phyloP scores from a whole-genome alignment of 2,329 filamentous ascomycete species.

The Sordariomycetes sp. region DNA sequence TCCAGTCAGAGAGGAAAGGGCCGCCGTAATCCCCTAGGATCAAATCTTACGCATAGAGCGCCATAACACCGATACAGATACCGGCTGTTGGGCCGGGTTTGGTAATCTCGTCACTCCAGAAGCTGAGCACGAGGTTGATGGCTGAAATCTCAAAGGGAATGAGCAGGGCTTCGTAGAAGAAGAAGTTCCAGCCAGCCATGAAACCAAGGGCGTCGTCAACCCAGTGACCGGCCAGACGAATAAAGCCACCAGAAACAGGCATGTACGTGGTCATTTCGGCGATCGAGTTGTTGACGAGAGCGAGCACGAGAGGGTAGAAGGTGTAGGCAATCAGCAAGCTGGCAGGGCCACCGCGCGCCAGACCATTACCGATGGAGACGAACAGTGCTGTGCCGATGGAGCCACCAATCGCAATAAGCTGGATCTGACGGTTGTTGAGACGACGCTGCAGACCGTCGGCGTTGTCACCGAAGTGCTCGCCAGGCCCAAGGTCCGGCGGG shows the following conservation, averaged over 20 bases:
- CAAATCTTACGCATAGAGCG: conserved; percentile 22
- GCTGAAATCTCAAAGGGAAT: conserved; percentile 43
- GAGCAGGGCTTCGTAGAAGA: conserved; percentile 38
- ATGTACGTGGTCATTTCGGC: conserved; percentile 51
- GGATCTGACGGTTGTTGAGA: conserved; percentile 38
- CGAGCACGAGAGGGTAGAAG: conserved; percentile 40
- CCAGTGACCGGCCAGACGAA: conserved; percentile 47
- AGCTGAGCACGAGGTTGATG: conserved; percentile 25
- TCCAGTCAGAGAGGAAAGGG: not conserved
- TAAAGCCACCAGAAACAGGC: conserved; percentile 48
- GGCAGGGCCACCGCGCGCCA: conserved; percentile 21
- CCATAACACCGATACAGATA: conserved; percentile 32
- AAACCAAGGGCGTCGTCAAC: conserved; percentile 52
- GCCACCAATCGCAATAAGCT: conserved; percentile 42
- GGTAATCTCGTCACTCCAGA: conserved; percentile 21
- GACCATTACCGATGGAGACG: conserved; percentile 44
- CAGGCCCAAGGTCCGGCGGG: conserved; percentile 8
- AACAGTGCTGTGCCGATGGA: conserved; percentile 44
- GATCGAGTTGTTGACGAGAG: conserved; percentile 49
- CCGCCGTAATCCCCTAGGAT: not conserved
- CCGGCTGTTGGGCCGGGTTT: conserved; percentile 23
- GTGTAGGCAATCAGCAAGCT: conserved; percentile 46
- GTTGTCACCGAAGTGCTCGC: conserved; percentile 17
- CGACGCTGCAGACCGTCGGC: conserved; percentile 27
- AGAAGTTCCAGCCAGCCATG: conserved; percentile 39